Conservation (phyloP, 2,329 filamentous ascomycete species). For the Pseudogymnoascus sp. region DNA sequence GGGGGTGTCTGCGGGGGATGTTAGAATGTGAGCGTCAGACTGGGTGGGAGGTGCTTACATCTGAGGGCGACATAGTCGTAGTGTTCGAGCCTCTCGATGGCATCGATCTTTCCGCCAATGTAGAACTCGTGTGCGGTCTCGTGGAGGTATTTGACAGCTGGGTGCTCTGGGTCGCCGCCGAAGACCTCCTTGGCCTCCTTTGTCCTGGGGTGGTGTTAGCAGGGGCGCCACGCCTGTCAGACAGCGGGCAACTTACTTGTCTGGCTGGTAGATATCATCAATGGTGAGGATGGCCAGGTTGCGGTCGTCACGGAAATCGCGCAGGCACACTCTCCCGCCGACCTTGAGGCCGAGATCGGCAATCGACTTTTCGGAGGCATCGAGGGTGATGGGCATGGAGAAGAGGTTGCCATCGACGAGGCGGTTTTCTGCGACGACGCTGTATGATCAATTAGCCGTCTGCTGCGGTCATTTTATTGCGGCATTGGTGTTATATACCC, state of each 20-base stretch:
- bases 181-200: slow-evolving; percentile 93
- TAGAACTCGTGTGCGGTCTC: slow-evolving; percentile 78
- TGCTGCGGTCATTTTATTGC: neutral
- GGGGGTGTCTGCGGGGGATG: slow-evolving; percentile 60
- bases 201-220: slow-evolving; percentile 44
- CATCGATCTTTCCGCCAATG: slow-evolving; percentile 91
- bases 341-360: slow-evolving; percentile 68
- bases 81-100: slow-evolving; percentile 90
- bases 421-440: slow-evolving; percentile 82
- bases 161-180: slow-evolving; percentile 83
- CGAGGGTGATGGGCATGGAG: slow-evolving; percentile 93
- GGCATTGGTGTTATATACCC: slow-evolving; percentile 48
- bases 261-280: slow-evolving; percentile 88
- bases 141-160: slow-evolving; percentile 85
- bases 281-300: slow-evolving; percentile 94
- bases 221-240: neutral
- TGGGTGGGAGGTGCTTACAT: slow-evolving; percentile 51
- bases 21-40: slow-evolving; percentile 17
- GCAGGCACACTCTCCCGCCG: slow-evolving; percentile 76
- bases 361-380: slow-evolving; percentile 69
- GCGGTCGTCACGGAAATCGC: slow-evolving; percentile 92
- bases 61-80: slow-evolving; percentile 97
- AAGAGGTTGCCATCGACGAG: slow-evolving; percentile 86
- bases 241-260: slow-evolving; percentile 61
- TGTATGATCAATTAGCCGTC: slow-evolving; percentile 32